Evolutionary conservation across 2,329 filamentous ascomycete genomes (phyloP).

Genomic region (Hymenoscyphus fructigenus): DNA sequence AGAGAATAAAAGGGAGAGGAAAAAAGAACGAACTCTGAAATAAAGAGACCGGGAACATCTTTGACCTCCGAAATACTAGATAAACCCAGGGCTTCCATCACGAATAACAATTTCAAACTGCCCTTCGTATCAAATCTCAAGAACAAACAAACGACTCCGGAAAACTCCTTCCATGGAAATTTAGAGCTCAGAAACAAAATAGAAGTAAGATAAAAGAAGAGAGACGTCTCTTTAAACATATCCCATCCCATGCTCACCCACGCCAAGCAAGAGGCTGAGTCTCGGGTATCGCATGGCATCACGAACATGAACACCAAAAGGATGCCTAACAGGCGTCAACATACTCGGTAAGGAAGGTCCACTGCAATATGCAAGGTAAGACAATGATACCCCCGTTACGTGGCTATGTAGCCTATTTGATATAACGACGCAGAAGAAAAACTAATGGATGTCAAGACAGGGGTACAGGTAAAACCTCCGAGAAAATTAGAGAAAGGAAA

Average conservation of each 20-base stretch:
- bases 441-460: neutral
- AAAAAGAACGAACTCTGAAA: neutral
- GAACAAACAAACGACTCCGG: no score
- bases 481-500: neutral
- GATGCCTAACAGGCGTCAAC: neutral
- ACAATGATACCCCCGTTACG: neutral
- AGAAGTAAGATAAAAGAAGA: no score
- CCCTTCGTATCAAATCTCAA: no score
- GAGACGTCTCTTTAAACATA: no score
- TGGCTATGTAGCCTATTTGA: slow-evolving; percentile 1
- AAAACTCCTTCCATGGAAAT: no score
- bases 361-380: neutral
- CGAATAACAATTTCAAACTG: neutral
- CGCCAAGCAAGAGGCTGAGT: neutral
- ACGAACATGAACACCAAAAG: no score
- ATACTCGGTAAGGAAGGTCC: no score
- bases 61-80: neutral
- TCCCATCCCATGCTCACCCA: neutral
- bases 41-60: neutral
- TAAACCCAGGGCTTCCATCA: neutral
- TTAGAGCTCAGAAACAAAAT: no score
- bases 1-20: no score
- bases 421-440: neutral
- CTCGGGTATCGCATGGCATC: neutral
- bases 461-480: neutral